These are phyloP conservation scores for Bacterosira constricta DNA, from an alignment of 108 stramenopile genomes.

Conservation along the genomic window DNA sequence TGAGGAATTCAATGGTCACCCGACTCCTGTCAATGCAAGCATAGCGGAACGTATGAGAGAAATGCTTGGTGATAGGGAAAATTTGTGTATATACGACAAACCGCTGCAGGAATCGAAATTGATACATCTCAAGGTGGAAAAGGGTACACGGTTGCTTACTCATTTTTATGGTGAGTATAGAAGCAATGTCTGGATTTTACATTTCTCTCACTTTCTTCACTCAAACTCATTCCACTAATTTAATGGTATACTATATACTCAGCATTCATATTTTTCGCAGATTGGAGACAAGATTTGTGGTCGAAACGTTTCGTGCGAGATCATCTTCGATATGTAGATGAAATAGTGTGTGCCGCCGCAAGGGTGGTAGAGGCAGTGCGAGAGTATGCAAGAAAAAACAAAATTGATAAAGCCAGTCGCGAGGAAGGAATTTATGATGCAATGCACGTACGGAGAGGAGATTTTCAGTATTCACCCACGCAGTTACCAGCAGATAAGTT, in stretches of 20 bases:
- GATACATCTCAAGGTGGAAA: slow-evolving; percentile 45
- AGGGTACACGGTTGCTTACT: slow-evolving; percentile 39
- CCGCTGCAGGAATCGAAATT: slow-evolving; percentile 45
- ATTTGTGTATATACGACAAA: slow-evolving; percentile 57
- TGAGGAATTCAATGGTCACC: slow-evolving; percentile 51
- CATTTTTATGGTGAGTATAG: slow-evolving; percentile 51
- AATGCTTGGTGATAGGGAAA: slow-evolving; percentile 55
- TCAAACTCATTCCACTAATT: no score
- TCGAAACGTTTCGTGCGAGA: slow-evolving; percentile 59
- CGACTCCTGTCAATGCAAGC: slow-evolving; percentile 53
- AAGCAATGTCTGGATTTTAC: neutral
- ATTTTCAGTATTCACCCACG: slow-evolving; percentile 63
- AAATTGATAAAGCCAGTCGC: slow-evolving; percentile 22
- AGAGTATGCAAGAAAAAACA: slow-evolving; percentile 42
- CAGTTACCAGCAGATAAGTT: slow-evolving; percentile 48
- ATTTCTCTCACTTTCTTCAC: neutral
- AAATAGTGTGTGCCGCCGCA: slow-evolving; percentile 64
- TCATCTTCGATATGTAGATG: slow-evolving; percentile 55
- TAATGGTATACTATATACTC: no score
- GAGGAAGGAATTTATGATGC: slow-evolving; percentile 73
- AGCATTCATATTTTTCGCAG: slow-evolving; percentile 69
- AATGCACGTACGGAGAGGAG: slow-evolving; percentile 85
- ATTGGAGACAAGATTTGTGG: slow-evolving; percentile 68
- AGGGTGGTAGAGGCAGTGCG: slow-evolving; percentile 51
- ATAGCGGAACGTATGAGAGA: slow-evolving; percentile 62